A percentile compares a stretch with the other conserved stretches of the same genome.
Evolutionary conservation across 345 rosid species (phyloP).

Genomic region (Ailanthus altissimus): DNA sequence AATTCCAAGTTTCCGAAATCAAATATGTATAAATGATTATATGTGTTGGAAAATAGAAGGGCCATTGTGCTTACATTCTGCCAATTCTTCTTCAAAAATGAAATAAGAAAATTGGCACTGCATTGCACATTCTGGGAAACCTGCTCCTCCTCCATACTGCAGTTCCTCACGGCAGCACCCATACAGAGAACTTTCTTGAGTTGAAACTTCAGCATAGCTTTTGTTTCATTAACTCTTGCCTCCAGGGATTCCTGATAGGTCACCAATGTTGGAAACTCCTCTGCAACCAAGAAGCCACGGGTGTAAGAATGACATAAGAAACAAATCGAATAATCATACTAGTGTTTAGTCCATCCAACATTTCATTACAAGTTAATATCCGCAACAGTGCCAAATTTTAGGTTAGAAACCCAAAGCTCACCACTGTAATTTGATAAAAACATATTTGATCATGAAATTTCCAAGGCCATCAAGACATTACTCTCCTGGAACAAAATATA

Average conservation of each 20-base stretch:
- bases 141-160: constrained; percentile 69
- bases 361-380: too few species aligned
- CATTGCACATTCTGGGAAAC: constrained; percentile 77
- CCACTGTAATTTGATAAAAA: not conserved
- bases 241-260: constrained; percentile 72
- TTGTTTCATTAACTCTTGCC: constrained; percentile 70
- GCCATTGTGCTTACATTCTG: constrained; percentile 51
- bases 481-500: not conserved
- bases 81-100: constrained; percentile 80
- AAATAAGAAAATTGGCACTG: constrained; percentile 74
- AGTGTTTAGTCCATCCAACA: not conserved
- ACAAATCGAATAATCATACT: not conserved
- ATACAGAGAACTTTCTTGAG: constrained; percentile 78
- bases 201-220: constrained; percentile 78
- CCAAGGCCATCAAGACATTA: not conserved
- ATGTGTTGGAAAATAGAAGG: not conserved
- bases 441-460: not conserved
- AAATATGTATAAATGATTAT: not conserved
- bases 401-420: not conserved
- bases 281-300: constrained; percentile 37
- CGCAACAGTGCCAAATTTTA: not conserved
- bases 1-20: not conserved
- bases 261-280: constrained; percentile 77
- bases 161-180: constrained; percentile 76
- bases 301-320: not conserved